Percentiles rank a stretch among this genome's conserved stretches.
Evolutionary conservation across 2,329 filamentous ascomycete species (phyloP).

Genomic region (Chalara sp.): DNA sequence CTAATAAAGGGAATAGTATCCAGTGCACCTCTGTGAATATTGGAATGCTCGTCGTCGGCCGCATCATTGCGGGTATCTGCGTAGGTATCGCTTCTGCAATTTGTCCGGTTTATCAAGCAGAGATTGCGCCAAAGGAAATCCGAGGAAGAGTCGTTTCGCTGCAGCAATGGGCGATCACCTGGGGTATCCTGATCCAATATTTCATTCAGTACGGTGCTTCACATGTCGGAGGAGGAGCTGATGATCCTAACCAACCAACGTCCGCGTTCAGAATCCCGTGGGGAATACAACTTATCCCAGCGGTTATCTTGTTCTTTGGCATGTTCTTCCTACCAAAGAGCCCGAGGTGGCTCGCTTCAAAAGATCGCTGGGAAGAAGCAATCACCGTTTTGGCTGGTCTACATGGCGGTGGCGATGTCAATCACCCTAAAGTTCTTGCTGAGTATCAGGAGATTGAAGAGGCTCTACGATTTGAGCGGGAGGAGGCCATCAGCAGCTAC

Average conservation of each 20-base stretch:
- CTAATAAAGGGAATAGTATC: slow-evolving; percentile 37
- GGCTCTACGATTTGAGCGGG: slow-evolving; percentile 65
- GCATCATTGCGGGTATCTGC: slow-evolving; percentile 64
- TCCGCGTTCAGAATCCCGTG: slow-evolving; percentile 55
- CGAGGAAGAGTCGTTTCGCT: slow-evolving; percentile 55
- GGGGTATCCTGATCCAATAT: slow-evolving; percentile 52
- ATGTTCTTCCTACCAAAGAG: slow-evolving; percentile 56
- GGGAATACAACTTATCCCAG: slow-evolving; percentile 53
- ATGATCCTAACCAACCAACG: slow-evolving; percentile 42
- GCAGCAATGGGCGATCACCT: slow-evolving; percentile 67
- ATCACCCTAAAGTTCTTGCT: slow-evolving; percentile 53
- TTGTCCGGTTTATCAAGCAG: slow-evolving; percentile 61
- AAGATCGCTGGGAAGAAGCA: slow-evolving; percentile 62
- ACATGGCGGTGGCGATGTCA: slow-evolving; percentile 49
- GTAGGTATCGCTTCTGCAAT: slow-evolving; percentile 67
- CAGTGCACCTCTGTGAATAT: slow-evolving; percentile 55
- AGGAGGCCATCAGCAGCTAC: slow-evolving; percentile 63
- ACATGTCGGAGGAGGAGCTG: slow-evolving; percentile 39
- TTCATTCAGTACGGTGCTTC: background rate
- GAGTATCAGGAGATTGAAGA: slow-evolving; percentile 65
- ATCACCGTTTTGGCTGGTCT: slow-evolving; percentile 49
- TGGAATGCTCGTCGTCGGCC: slow-evolving; percentile 64
- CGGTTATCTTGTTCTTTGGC: slow-evolving; percentile 44
- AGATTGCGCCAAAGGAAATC: slow-evolving; percentile 52
- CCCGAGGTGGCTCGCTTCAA: slow-evolving; percentile 63